Evolutionary conservation across 2,329 filamentous ascomycete genomes (phyloP), one percentile per base, ranked within the genome.

Genomic region (Trichoderma oligosporum): DNA sequence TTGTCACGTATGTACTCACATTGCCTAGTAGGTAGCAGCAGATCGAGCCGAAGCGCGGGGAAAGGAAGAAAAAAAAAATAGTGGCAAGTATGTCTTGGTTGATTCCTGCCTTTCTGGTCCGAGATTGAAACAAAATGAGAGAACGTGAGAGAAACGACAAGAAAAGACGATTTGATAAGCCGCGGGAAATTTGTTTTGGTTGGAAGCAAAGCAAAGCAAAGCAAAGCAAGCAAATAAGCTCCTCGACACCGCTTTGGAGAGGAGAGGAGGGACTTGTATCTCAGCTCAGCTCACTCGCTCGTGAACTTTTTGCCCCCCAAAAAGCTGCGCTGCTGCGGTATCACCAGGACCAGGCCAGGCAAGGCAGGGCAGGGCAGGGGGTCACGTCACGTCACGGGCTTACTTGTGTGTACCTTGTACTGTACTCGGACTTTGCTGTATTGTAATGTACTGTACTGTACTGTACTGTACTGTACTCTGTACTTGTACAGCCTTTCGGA

Each of bases 231-330:
- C n/a, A n/a, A n/a, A n/a, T n/a, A n/a, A n/a, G n/a, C n/a, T n/a
- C n/a, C 53, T 56, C 53, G 52, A 55, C 52, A 55, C 41, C 52
- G 52, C 52, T 46, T 46, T 55, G 52, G n/a, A n/a, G n/a, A n/a
- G n/a, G n/a, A 38, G 31, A 35, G 31, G 31, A 11, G 31, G 31
- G 31, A 54, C 35, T n/a, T n/a, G n/a, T n/a, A n/a, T n/a, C n/a
- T n/a, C n/a, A n/a, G n/a, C n/a, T 55, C 52, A 48, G 42, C 53
- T 48, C 44, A n/a, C n/a, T n/a, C n/a, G n/a, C 27, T 33, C 45
- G 42, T 56, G 42, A 56, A 56, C 44, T 48, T n/a, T n/a, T n/a
- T 48, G 53, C 45, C 33, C 53, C n/a, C n/a, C n/a, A n/a, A n/a
- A 56, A 56, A 48, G 52, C 52, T 56, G n/a, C n/a, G n/a, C n/a